phyloP scores from a whole-genome alignment of 2,329 filamentous ascomycete species.

The Colletotrichum eleusines region DNA sequence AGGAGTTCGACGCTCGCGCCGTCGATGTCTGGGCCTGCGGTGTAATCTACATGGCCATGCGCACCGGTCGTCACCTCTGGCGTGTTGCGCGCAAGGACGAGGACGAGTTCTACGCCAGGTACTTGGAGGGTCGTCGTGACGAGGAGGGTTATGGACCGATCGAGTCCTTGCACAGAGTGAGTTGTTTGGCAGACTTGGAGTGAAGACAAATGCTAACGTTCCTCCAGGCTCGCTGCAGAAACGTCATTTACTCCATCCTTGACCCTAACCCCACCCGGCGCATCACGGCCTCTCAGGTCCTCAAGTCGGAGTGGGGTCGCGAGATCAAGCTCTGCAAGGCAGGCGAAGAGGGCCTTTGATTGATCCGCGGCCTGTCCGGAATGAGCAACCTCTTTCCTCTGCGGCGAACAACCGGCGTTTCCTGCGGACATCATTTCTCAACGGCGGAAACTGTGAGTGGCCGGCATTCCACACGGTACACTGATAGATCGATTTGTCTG shows the following conservation, averaged over 20 bases:
- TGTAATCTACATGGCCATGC: slow-evolving; percentile 99
- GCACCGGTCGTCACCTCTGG: slow-evolving; percentile 95
- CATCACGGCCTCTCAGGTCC: slow-evolving; percentile 94
- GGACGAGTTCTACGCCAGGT: slow-evolving; percentile 96
- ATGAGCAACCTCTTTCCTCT: neutral
- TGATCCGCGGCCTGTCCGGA: neutral
- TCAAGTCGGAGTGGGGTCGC: slow-evolving; percentile 98
- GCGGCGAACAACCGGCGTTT: neutral
- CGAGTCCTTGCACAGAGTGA: slow-evolving; percentile 92
- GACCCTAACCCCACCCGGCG: slow-evolving; percentile 93
- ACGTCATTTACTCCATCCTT: slow-evolving; percentile 98
- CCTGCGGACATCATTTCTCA: neutral
- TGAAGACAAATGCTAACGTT: slow-evolving; percentile 16
- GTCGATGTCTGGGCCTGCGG: slow-evolving; percentile 98
- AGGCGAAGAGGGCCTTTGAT: slow-evolving; percentile 91
- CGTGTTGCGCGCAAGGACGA: slow-evolving; percentile 96
- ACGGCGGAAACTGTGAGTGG: slow-evolving; percentile 28
- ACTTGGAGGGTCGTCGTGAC: slow-evolving; percentile 91
- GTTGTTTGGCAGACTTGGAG: slow-evolving; percentile 51
- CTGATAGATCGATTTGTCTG: slow-evolving; percentile 28
- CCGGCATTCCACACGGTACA: slow-evolving; percentile 17
- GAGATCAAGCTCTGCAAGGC: slow-evolving; percentile 98
- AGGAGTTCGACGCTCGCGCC: slow-evolving; percentile 96
- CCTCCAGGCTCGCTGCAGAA: slow-evolving; percentile 88
- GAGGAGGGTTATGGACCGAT: slow-evolving; percentile 97